These are phyloP conservation scores for Wallacemonas sp. DNA, from an alignment of 208 protist species.

Conservation along the genomic window DNA sequence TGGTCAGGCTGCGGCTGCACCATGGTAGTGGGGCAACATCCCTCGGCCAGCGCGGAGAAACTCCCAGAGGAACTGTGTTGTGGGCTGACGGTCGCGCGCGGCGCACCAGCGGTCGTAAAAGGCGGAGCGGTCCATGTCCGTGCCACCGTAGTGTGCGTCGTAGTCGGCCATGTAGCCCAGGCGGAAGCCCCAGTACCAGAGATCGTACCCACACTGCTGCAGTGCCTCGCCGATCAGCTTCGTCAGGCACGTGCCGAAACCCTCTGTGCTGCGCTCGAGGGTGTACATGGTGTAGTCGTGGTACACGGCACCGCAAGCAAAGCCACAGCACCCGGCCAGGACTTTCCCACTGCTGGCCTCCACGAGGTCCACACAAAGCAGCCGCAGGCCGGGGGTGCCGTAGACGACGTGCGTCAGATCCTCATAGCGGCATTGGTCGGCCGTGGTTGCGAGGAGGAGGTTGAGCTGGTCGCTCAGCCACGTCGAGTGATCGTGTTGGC, in stretches of 20 bases:
- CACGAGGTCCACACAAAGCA: constrained; percentile 56
- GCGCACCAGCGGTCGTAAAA: constrained; percentile 56
- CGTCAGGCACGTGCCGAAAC: constrained; percentile 58
- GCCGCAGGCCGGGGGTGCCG: constrained; percentile 17
- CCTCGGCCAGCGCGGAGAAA: constrained; percentile 43
- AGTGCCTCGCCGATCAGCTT: constrained; percentile 75
- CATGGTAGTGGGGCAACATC: constrained; percentile 38
- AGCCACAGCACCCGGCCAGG: constrained; percentile 65
- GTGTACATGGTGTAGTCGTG: constrained; percentile 89
- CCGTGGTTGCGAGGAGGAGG: constrained; percentile 6
- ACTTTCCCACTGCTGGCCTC: constrained; percentile 30
- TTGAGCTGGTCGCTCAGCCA: constrained; percentile 42
- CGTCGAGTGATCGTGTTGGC: constrained; percentile 11
- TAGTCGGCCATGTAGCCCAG: constrained; percentile 73
- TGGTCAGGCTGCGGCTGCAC: neutral
- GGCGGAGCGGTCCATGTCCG: constrained; percentile 26
- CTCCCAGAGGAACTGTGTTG: constrained; percentile 23
- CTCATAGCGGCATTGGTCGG: constrained; percentile 4
- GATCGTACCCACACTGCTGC: constrained; percentile 65
- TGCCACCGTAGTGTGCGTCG: constrained; percentile 48
- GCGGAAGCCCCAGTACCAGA: constrained; percentile 81
- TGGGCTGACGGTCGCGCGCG: constrained; percentile 34
- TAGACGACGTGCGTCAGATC: neutral
- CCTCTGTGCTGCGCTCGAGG: constrained; percentile 14
- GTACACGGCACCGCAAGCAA: constrained; percentile 55